phyloP scores from a whole-genome alignment of 208 protist genomes.

The Trypanosoma cruzi region DNA sequence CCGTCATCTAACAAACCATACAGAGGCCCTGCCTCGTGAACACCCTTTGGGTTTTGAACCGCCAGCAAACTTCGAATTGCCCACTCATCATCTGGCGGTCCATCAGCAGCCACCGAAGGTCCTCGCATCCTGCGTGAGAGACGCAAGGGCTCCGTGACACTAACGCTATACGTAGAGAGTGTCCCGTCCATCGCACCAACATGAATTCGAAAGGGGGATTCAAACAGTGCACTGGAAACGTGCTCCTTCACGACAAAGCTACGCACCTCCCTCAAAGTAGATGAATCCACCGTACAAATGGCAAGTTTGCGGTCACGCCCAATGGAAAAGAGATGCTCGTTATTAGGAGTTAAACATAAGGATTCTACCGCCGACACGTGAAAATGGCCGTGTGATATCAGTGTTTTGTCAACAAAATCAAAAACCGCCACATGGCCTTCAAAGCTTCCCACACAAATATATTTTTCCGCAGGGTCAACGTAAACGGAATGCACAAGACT shows the following conservation, averaged over 20 bases:
- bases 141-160: slow-evolving; percentile 47
- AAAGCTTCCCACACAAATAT: slow-evolving; percentile 76
- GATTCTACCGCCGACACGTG: slow-evolving; percentile 88
- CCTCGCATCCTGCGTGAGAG: slow-evolving; percentile 47
- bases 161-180: slow-evolving; percentile 69
- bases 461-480: slow-evolving; percentile 60
- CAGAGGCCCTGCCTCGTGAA: slow-evolving; percentile 22
- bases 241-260: slow-evolving; percentile 83
- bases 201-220: slow-evolving; percentile 52
- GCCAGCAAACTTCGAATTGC: slow-evolving; percentile 66
- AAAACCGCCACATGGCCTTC: slow-evolving; percentile 86
- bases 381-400: slow-evolving; percentile 48
- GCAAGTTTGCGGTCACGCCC: slow-evolving; percentile 81
- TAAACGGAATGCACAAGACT: slow-evolving; percentile 66
- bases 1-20: slow-evolving; percentile 35
- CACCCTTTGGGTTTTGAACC: slow-evolving; percentile 51
- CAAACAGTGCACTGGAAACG: slow-evolving; percentile 65
- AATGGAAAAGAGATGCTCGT: slow-evolving; percentile 63
- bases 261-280: slow-evolving; percentile 49
- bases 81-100: slow-evolving; percentile 48
- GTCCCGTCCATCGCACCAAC: slow-evolving; percentile 74
- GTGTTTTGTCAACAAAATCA: slow-evolving; percentile 74
- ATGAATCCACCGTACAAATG: slow-evolving; percentile 32
- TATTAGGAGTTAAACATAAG: slow-evolving; percentile 46
- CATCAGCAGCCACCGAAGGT: slow-evolving; percentile 41